Percentiles rank a stretch among this genome's conserved stretches.
These are phyloP conservation scores for Bathelium albidoporum DNA, from an alignment of 495 filamentous ascomycete species.

Conservation along the genomic window DNA sequence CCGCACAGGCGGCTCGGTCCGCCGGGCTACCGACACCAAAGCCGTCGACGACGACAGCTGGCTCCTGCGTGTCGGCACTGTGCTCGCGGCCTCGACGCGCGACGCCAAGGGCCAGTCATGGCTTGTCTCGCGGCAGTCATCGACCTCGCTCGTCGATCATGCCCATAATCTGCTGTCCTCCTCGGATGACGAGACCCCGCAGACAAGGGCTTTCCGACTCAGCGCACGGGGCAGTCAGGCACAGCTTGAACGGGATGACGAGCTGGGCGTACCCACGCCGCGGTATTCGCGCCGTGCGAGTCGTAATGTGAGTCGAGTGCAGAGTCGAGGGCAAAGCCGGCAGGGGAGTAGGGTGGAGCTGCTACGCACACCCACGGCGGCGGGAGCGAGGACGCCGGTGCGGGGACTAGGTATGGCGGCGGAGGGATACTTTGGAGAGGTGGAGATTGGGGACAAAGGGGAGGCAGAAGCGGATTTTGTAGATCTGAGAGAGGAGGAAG, in stretches of 20 bases:
- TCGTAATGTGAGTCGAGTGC: slow-evolving; percentile 17
- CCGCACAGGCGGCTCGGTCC: slow-evolving; percentile 11
- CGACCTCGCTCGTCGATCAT: slow-evolving; percentile 22
- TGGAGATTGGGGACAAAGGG: neutral
- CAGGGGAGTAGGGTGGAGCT: slow-evolving; percentile 20
- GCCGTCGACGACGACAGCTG: slow-evolving; percentile 23
- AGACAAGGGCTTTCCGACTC: slow-evolving; percentile 12
- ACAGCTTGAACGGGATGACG: slow-evolving; percentile 9
- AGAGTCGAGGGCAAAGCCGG: slow-evolving; percentile 25
- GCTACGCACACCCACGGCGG: slow-evolving; percentile 2
- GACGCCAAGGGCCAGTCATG: slow-evolving; percentile 34
- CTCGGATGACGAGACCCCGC: slow-evolving; percentile 14
- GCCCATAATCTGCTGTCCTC: neutral
- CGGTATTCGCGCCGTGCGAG: slow-evolving; percentile 14
- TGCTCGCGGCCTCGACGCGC: slow-evolving; percentile 25
- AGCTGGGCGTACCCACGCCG: slow-evolving; percentile 20
- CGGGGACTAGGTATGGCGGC: neutral
- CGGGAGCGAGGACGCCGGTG: slow-evolving; percentile 20
- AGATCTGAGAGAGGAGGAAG: slow-evolving; percentile 32
- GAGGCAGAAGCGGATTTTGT: slow-evolving; percentile 46
- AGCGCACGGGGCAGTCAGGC: neutral
- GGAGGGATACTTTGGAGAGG: slow-evolving; percentile 10
- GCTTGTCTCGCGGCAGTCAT: slow-evolving; percentile 27
- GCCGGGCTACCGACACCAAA: neutral
- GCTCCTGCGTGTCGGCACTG: slow-evolving; percentile 29